Conservation (phyloP, 257 asterid species). For the Solanum sitiens region DNA sequence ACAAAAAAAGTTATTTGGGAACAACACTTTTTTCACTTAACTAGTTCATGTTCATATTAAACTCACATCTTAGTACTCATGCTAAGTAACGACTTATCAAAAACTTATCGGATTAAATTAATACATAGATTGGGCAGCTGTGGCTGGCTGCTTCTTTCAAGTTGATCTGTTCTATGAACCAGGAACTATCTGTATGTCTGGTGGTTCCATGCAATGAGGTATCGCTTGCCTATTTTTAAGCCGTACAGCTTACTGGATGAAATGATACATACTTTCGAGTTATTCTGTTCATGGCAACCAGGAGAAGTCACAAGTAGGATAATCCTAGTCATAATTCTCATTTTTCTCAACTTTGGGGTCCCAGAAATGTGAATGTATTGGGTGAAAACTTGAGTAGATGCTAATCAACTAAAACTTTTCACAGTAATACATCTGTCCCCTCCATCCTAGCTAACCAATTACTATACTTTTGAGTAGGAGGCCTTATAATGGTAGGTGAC, state of each 20-base stretch:
- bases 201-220: background rate
- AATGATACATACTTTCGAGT: background rate
- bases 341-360: background rate
- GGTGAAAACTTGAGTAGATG: background rate
- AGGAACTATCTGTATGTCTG: background rate
- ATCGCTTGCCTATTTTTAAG: background rate
- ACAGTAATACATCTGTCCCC: background rate
- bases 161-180: background rate
- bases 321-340: background rate
- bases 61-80: background rate
- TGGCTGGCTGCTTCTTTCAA: background rate
- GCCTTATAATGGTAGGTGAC: conserved; percentile 97
- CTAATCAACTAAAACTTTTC: background rate
- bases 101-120: background rate
- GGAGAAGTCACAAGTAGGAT: background rate
- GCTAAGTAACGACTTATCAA: background rate
- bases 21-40: background rate
- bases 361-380: background rate
- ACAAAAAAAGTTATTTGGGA: background rate
- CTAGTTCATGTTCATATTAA: background rate
- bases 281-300: background rate
- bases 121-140: background rate
- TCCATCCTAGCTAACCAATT: conserved; percentile 10
- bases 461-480: conserved; percentile 31
- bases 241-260: background rate